These are phyloP conservation scores for Cladophialophora bantiana DNA, from an alignment of 2,329 filamentous ascomycete genomes.

Conservation along the genomic window DNA sequence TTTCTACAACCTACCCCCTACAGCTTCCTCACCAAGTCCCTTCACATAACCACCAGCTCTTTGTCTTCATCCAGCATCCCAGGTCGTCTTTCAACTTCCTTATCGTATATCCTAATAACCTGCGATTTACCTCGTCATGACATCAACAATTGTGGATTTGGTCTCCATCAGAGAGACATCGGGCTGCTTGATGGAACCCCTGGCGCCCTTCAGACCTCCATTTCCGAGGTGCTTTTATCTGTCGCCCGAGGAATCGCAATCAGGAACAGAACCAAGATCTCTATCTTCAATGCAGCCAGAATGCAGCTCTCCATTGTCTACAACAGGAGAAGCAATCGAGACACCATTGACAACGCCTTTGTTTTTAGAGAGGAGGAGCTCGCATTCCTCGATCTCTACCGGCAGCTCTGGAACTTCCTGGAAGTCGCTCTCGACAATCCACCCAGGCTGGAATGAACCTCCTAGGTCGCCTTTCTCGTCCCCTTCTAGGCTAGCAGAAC, in stretches of 20 bases:
- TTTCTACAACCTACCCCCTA: background rate
- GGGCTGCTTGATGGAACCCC: background rate
- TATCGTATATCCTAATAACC: background rate
- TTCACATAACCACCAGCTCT: background rate
- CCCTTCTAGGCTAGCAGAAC: background rate
- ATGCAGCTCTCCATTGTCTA: background rate
- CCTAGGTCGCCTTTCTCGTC: background rate
- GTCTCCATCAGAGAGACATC: background rate
- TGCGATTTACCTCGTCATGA: background rate
- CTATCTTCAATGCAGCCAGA: background rate
- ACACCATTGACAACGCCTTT: background rate
- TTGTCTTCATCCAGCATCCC: background rate
- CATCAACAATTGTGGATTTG: background rate
- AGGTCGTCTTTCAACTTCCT: background rate
- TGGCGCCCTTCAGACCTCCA: background rate
- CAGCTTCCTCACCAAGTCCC: background rate
- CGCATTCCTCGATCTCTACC: conserved; percentile 6
- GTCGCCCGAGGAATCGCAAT: background rate
- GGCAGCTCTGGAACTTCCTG: conserved; percentile 2
- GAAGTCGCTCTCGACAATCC: conserved; percentile 8
- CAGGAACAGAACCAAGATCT: background rate
- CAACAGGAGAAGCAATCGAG: background rate
- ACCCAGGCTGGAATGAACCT: conserved; percentile 16
- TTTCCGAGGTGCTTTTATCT: background rate
- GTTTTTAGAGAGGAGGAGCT: background rate